phyloP scores from a whole-genome alignment of 2,329 filamentous ascomycete genomes.

The Drechmeria coniospora region DNA sequence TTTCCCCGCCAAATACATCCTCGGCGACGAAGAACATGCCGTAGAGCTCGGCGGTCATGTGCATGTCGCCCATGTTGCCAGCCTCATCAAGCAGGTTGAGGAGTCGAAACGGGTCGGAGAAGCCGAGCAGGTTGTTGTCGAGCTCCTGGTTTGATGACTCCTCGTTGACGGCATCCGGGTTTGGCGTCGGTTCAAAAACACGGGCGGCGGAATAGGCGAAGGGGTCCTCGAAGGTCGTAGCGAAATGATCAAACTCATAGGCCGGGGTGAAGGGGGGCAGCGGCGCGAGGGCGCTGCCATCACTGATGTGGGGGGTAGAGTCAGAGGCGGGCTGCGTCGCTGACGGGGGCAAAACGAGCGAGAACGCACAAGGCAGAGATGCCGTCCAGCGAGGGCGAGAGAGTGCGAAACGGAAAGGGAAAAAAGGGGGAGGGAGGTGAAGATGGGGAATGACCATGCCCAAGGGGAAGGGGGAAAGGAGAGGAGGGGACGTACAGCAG shows the following conservation, averaged over 20 bases:
- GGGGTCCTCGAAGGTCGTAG: conserved; percentile 49
- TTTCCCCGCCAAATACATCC: conserved; percentile 54
- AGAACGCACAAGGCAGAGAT: no score
- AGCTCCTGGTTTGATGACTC: conserved; percentile 39
- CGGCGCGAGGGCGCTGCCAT: conserved; percentile 17
- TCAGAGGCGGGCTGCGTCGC: no score
- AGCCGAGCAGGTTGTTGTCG: conserved; percentile 60
- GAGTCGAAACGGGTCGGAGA: conserved; percentile 47
- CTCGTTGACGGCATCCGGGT: conserved; percentile 27
- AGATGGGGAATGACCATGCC: neutral
- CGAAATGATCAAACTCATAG: conserved; percentile 46
- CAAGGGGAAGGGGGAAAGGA: neutral
- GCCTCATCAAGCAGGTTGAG: conserved; percentile 49
- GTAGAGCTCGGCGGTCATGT: conserved; percentile 60
- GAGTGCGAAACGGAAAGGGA: no score
- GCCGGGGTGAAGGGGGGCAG: conserved; percentile 41
- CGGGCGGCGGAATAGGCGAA: conserved; percentile 41
- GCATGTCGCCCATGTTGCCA: conserved; percentile 46
- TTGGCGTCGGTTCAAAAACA: conserved; percentile 28
- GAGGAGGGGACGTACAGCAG: conserved; percentile 32
- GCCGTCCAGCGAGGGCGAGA: no score
- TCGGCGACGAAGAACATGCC: conserved; percentile 85
- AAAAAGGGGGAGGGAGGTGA: neutral
- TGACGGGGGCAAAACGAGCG: no score
- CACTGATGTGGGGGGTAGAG: no score